Evolutionary conservation across 1,139 yeast species (phyloP).

Genomic region (Entelexis sorbosivorans): DNA sequence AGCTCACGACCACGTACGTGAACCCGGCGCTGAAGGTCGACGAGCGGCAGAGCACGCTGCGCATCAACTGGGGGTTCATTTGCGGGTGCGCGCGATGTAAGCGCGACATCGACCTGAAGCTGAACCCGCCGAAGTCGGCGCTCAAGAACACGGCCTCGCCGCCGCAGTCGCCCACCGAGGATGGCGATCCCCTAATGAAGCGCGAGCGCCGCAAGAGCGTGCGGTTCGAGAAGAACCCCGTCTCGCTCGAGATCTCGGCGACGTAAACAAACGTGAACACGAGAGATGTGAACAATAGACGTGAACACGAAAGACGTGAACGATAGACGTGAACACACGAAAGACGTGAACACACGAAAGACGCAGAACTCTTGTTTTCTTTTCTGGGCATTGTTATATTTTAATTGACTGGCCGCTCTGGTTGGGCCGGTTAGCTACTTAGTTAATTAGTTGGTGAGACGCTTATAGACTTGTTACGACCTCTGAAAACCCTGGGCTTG

Average conservation of each 20-base stretch:
- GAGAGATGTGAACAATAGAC: no score
- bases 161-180: conserved; percentile 6
- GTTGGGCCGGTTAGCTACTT: no score
- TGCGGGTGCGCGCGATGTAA: conserved; percentile 61
- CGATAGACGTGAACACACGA: no score
- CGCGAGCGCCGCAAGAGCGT: conserved; percentile 59
- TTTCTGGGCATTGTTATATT: no score
- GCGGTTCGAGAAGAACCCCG: conserved; percentile 49
- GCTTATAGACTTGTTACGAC: no score
- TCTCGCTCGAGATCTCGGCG: conserved; percentile 35
- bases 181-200: conserved; percentile 2
- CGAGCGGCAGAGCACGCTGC: conserved; percentile 53
- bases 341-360: no score
- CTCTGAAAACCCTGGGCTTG: no score
- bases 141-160: conserved; percentile 10
- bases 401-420: no score
- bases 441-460: no score
- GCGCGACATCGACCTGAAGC: conserved; percentile 31
- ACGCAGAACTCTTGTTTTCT: no score
- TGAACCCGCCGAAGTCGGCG: conserved; percentile 12
- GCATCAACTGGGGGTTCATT: conserved; percentile 78
- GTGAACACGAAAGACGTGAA: no score
- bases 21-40: conserved; percentile 53
- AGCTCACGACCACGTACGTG: conserved; percentile 58
- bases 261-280: no score